Percentiles rank a stretch among this genome's conserved stretches.
phyloP scores from a whole-genome alignment of 108 stramenopile species.

The Cylindrotheca closterium region DNA sequence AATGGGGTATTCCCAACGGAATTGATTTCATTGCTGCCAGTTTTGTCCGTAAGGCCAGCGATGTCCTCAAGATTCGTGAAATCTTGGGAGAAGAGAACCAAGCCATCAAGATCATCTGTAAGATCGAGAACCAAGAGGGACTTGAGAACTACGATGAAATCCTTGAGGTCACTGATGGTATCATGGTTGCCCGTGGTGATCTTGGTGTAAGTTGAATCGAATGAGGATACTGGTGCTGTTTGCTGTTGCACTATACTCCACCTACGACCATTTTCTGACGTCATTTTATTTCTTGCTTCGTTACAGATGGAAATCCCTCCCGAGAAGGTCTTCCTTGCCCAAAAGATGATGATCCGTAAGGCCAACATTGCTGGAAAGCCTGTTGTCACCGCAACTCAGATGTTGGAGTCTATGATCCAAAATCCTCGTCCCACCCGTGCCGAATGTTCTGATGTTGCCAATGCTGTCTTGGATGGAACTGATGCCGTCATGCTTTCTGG shows the following conservation, averaged over 20 bases:
- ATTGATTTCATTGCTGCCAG: conserved; percentile 99
- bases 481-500: conserved; percentile 94
- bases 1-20: conserved; percentile 85
- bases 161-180: conserved; percentile 89
- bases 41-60: conserved; percentile 94
- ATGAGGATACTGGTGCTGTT: neutral
- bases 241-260: neutral
- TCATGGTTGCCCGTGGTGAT: conserved; percentile 99
- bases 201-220: conserved; percentile 53
- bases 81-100: conserved; percentile 81
- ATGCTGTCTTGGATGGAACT: conserved; percentile 97
- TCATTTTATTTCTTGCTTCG: neutral
- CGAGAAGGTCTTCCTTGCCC: conserved; percentile 96
- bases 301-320: conserved; percentile 89
- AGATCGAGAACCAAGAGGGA: conserved; percentile 99
- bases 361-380: conserved; percentile 95
- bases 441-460: conserved; percentile 98
- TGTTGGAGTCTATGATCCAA: conserved; percentile 96
- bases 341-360: conserved; percentile 96
- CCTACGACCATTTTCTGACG: neutral
- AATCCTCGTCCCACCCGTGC: conserved; percentile 99
- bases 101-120: conserved; percentile 98
- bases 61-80: conserved; percentile 85
- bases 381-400: conserved; percentile 98
- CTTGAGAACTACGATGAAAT: conserved; percentile 95